Evolutionary conservation across 345 rosid species (phyloP).

Genomic region (Eucalyptus cloeziana): DNA sequence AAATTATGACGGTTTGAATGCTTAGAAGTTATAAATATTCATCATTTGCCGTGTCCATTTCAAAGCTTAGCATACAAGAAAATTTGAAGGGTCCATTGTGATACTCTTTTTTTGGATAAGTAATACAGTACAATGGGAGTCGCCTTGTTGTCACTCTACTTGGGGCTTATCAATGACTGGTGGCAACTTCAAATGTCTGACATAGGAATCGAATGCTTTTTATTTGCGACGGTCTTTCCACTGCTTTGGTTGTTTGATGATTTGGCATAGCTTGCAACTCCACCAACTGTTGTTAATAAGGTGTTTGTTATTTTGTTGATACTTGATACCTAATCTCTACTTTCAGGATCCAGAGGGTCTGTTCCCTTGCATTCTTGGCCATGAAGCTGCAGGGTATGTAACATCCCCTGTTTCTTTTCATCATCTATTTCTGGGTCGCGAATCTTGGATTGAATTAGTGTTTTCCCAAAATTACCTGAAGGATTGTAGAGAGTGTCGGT

Average conservation of each 20-base stretch:
- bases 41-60: not conserved
- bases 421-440: not conserved
- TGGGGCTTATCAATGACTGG: not conserved
- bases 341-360: constrained; percentile 92
- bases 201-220: not conserved
- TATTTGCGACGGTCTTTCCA: not conserved
- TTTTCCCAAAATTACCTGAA: constrained; percentile 2
- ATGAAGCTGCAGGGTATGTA: constrained; percentile 93
- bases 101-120: not conserved
- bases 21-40: not conserved
- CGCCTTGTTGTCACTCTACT: not conserved
- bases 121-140: not conserved
- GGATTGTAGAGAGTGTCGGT: constrained; percentile 96
- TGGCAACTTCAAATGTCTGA: not conserved
- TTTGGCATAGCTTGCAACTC: not conserved
- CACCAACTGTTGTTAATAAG: not conserved
- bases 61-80: not conserved
- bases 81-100: not conserved
- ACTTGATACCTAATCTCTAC: not conserved
- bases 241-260: not conserved
- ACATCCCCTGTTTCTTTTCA: not conserved
- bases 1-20: not conserved
- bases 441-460: not conserved
- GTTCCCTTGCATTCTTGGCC: constrained; percentile 95
- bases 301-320: not conserved